Evolutionary conservation across 1,284 basidiomycete genomes (phyloP).

Genomic region (Cutaneotrichosporon cutaneum): DNA sequence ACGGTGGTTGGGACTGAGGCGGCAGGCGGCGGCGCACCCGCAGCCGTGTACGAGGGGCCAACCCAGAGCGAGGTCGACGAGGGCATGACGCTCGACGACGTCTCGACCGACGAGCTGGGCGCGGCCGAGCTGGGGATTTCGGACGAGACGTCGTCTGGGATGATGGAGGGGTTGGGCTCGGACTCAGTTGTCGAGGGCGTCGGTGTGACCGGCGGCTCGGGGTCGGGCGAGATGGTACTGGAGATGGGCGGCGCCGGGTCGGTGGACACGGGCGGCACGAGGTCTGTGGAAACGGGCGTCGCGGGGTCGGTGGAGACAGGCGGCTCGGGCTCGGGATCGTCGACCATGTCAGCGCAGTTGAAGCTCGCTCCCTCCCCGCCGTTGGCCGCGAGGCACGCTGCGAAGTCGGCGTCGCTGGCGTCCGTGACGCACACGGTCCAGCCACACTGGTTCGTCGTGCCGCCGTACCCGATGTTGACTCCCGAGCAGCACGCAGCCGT

Average conservation of each 20-base stretch:
- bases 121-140: not conserved
- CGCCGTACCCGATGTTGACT: not conserved
- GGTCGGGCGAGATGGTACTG: not conserved
- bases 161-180: not conserved
- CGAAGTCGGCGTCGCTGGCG: not conserved
- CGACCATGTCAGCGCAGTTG: not conserved
- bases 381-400: not conserved
- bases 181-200: not conserved
- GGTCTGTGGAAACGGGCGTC: not conserved
- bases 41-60: not conserved
- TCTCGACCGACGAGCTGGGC: not conserved
- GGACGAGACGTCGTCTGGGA: not conserved
- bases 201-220: not conserved
- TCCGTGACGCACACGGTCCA: conserved; percentile 5
- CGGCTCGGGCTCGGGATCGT: not conserved
- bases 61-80: not conserved
- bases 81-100: not conserved
- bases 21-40: not conserved
- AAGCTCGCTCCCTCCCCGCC: not conserved
- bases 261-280: not conserved
- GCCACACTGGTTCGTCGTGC: not conserved
- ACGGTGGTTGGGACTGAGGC: not conserved
- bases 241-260: not conserved
- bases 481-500: conserved; percentile 1
- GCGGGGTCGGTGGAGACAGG: not conserved